These are phyloP conservation scores for Smallanthus sonchifolius DNA, from an alignment of 129 eudicot species.

Conservation along the genomic window DNA sequence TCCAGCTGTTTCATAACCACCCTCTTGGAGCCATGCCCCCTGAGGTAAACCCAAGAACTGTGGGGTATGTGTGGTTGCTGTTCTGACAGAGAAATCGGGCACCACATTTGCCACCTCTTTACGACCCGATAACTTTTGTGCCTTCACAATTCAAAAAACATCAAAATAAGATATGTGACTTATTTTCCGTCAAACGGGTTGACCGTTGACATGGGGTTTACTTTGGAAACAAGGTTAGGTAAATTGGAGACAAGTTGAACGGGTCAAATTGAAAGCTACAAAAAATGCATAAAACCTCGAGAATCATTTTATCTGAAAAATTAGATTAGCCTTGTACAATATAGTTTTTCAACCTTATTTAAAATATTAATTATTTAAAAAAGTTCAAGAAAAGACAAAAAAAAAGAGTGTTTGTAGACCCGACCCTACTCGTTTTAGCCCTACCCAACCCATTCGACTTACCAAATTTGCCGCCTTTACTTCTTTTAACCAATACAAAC, in stretches of 20 bases:
- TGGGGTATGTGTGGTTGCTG: slow-evolving; percentile 88
- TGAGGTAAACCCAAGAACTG: slow-evolving; percentile 91
- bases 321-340: not conserved
- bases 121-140: slow-evolving; percentile 62
- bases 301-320: too few relatives aligned
- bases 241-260: not conserved
- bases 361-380: too few relatives aligned
- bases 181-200: not conserved
- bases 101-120: slow-evolving; percentile 82
- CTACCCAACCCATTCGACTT: not conserved
- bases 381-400: not conserved
- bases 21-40: slow-evolving; percentile 94
- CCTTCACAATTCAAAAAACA: slow-evolving; percentile 44
- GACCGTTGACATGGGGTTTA: not conserved
- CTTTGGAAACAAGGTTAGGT: too few relatives aligned
- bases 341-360: not conserved
- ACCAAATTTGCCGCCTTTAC: not conserved
- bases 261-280: not conserved
- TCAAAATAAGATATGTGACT: not conserved
- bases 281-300: not conserved
- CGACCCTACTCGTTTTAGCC: not conserved
- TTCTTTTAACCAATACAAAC: not conserved
- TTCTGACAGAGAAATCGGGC: slow-evolving; percentile 78
- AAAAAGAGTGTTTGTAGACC: not conserved
- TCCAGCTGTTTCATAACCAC: slow-evolving; percentile 83